These are phyloP conservation scores for Nannochloropsis salina DNA, from an alignment of 108 stramenopile genomes.

Conservation along the genomic window DNA sequence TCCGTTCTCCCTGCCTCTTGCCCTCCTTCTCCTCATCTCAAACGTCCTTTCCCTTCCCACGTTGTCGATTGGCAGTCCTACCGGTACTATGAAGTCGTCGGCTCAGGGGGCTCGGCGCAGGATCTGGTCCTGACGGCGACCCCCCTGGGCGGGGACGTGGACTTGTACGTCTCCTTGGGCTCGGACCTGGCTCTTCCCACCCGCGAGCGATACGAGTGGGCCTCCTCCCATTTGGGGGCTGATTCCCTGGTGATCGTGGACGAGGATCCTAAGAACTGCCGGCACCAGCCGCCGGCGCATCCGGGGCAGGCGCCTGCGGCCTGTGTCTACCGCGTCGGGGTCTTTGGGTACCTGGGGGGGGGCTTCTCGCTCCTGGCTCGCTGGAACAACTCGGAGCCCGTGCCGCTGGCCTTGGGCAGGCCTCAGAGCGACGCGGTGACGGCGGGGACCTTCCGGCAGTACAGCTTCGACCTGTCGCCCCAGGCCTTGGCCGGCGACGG, in stretches of 20 bases:
- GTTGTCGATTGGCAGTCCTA: background rate
- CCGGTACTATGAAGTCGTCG: conserved; percentile 23
- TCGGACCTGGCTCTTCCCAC: conserved; percentile 4
- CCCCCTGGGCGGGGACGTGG: conserved; percentile 21
- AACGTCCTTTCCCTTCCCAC: background rate
- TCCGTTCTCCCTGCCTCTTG: background rate
- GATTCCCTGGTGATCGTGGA: background rate
- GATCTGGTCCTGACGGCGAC: conserved; percentile 26
- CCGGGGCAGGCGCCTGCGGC: background rate
- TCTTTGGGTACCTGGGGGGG: background rate
- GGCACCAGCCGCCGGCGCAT: background rate
- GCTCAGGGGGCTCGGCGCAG: background rate
- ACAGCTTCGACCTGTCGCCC: conserved; percentile 16
- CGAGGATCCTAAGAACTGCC: conserved; percentile 10
- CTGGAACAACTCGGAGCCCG: conserved; percentile 5
- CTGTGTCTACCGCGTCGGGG: background rate
- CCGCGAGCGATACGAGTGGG: background rate
- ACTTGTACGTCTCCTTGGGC: conserved; percentile 18
- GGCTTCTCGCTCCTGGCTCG: background rate
- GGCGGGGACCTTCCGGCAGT: background rate
- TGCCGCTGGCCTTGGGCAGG: background rate
- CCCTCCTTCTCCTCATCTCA: background rate
- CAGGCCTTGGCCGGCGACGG: background rate
- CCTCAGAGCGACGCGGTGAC: background rate
- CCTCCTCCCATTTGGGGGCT: background rate